Evolutionary conservation across 73 alveolate genomes (phyloP).

Genomic region (Paramecium octaurelia): DNA sequence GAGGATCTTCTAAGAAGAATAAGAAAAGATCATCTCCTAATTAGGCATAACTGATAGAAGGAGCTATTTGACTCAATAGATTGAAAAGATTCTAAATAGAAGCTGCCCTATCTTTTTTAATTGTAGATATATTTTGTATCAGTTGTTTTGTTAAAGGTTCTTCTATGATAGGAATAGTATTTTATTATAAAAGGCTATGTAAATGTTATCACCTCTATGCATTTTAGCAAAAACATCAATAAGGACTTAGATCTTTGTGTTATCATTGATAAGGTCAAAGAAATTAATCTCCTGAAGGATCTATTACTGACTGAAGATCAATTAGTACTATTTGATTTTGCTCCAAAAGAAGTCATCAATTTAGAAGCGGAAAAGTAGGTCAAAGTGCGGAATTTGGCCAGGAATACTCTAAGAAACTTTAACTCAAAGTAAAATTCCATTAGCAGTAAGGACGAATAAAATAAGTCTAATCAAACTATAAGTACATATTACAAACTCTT

Average conservation of each 20-base stretch:
- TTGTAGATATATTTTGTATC: not conserved
- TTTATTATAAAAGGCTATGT: not conserved
- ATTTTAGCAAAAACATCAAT: not conserved
- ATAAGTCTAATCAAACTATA: not conserved
- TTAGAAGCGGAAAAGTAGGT: not conserved
- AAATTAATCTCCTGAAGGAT: not conserved
- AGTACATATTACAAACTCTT: not conserved
- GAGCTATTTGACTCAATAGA: not conserved
- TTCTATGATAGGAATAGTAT: not conserved
- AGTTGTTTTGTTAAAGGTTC: not conserved
- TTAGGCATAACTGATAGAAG: not conserved
- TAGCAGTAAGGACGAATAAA: not conserved
- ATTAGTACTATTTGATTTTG: conserved; percentile 5
- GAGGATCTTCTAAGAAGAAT: not conserved
- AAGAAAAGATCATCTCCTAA: not conserved
- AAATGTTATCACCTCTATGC: not conserved
- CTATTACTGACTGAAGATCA: not conserved
- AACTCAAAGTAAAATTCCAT: not conserved
- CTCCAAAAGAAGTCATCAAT: conserved; percentile 25
- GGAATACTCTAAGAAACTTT: not conserved
- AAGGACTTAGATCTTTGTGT: conserved; percentile 29
- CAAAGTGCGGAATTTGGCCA: not conserved
- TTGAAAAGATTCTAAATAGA: not conserved
- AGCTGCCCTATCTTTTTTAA: not conserved
- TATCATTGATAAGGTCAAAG: not conserved